Evolutionary conservation across 2,329 filamentous ascomycete genomes (phyloP).

Genomic region (Talaromyces sp.): DNA sequence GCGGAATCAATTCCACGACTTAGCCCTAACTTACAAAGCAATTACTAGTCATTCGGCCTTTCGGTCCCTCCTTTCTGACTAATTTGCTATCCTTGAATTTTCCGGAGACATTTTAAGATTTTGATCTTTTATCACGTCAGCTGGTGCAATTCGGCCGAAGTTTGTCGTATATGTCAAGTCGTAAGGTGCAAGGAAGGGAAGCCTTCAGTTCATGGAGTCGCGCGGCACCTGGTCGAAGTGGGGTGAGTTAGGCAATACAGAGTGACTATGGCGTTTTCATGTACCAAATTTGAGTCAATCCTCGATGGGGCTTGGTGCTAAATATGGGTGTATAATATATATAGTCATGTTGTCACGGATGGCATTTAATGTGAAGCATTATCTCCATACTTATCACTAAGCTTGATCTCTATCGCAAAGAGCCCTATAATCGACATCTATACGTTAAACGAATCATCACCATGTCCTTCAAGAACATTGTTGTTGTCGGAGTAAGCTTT

Average conservation of each 20-base stretch:
- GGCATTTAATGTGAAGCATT: background rate
- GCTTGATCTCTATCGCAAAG: background rate
- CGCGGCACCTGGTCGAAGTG: background rate
- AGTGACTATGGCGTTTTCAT: background rate
- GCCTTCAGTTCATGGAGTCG: background rate
- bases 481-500: background rate
- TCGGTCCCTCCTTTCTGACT: background rate
- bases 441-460: background rate
- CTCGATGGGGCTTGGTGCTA: background rate
- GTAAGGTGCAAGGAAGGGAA: background rate
- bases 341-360: background rate
- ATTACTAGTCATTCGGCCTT: background rate
- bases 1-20: background rate
- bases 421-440: background rate
- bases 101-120: no score
- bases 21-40: background rate
- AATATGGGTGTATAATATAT: background rate
- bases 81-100: background rate
- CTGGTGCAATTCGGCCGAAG: background rate
- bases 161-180: background rate
- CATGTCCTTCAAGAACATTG: background rate
- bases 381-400: background rate
- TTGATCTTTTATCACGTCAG: background rate
- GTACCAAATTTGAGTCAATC: background rate
- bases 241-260: background rate